Evolutionary conservation across 164 flowering plant species (phyloP), one percentile per base, ranked within the genome.

Genomic region (Macadamia integrifolia): DNA sequence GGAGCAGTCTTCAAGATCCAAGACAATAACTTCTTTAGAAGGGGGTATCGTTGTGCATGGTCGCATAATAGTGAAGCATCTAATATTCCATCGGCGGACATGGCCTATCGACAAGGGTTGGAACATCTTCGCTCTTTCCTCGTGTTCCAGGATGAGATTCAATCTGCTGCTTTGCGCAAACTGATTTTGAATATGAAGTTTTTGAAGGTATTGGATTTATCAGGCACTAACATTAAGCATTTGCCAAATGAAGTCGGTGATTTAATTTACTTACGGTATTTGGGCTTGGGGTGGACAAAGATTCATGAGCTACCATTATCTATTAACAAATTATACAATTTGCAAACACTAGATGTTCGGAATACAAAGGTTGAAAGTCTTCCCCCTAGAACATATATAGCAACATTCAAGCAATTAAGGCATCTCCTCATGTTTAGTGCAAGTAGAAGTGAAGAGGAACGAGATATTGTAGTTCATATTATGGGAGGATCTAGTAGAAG

Each of bases 331-430:
- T 30, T 72, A 18, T 44, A 44, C 3, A 56, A 43, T 29, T 15
- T 72, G 18, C 70, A 72, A n/a, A 72, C 75, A 8, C 62, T 72
- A 15, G 66, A 72, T 61, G 13, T 62, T 29, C n/a, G 75, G 11
- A 43, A 31, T 4, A 58, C 69, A 31, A 1, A 3, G 1, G 42
- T 69, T 46, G 2, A 61, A 17, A 49, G 65, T 30, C 23, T 69
- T 9, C 71, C 71, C 71, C 15, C 0, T 46, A 31, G 58, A 60
- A 23, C 23, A 23, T 23, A 23, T 23, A 48, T 69, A 11, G 58
- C 17, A 23, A 69, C 4, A 42, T 4, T 44, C 14, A 17, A n/a
- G 29, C 61, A 30, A 28, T 0, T 69, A 30, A 62, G 72, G 55
- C 72, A 69, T 62, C 55, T 69, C 29, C 62, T 62, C 1, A 3